phyloP scores from a whole-genome alignment of 2,329 filamentous ascomycete species.

The Paraphaeosphaeria minitans region DNA sequence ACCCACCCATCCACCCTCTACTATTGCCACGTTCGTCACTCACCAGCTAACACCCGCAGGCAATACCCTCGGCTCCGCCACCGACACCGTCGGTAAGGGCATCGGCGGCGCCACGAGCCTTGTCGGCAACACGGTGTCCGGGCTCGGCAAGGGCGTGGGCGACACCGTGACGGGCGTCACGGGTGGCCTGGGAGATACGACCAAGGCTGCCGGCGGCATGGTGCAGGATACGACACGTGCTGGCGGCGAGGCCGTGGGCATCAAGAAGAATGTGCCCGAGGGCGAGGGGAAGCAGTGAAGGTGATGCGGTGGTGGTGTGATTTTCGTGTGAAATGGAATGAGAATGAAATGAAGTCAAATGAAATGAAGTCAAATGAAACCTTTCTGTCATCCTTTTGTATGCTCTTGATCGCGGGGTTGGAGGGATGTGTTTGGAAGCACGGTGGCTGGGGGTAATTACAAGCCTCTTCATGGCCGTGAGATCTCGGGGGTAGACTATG shows the following conservation, averaged over 20 bases:
- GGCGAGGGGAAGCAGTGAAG: too few relatives aligned
- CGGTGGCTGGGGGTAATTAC: too few relatives aligned
- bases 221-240: conserved; percentile 37
- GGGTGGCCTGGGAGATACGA: conserved; percentile 42
- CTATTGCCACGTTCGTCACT: too few relatives aligned
- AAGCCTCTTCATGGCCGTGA: too few relatives aligned
- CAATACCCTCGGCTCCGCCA: conserved; percentile 41
- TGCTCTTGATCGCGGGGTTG: too few relatives aligned
- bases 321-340: too few relatives aligned
- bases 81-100: conserved; percentile 42
- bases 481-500: too few relatives aligned
- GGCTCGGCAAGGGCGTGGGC: conserved; percentile 42
- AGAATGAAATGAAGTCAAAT: too few relatives aligned
- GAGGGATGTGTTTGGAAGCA: too few relatives aligned
- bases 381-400: too few relatives aligned
- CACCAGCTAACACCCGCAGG: conserved; percentile 22
- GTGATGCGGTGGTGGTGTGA: too few relatives aligned
- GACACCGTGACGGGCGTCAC: conserved; percentile 44
- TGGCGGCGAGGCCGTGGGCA: conserved; percentile 30
- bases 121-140: conserved; percentile 37
- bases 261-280: conserved; percentile 22
- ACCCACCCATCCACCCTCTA: not conserved
- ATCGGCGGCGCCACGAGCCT: conserved; percentile 37
- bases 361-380: too few relatives aligned
- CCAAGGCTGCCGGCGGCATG: conserved; percentile 38